Evolutionary conservation across 2,329 filamentous ascomycete species (phyloP).

Genomic region (Ilyonectria destructans): DNA sequence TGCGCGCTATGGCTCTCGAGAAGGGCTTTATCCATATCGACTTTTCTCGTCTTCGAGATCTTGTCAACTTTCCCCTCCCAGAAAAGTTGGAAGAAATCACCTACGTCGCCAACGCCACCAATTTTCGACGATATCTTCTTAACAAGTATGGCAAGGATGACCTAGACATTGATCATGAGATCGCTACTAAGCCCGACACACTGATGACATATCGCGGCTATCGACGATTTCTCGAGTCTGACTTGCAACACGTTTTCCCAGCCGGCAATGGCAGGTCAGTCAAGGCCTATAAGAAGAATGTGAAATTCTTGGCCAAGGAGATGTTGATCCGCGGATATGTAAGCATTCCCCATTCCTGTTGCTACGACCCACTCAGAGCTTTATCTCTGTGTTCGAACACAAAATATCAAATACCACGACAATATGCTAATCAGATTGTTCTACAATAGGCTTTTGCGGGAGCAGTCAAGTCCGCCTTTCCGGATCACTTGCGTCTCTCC

Average conservation of each 20-base stretch:
- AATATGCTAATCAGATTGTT: neutral
- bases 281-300: slow-evolving; percentile 47
- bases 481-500: slow-evolving; percentile 49
- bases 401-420: neutral
- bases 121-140: slow-evolving; percentile 50
- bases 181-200: slow-evolving; percentile 48
- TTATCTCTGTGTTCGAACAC: neutral
- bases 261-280: slow-evolving; percentile 37
- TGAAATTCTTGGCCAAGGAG: slow-evolving; percentile 51
- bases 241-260: slow-evolving; percentile 51
- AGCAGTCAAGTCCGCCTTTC: slow-evolving; percentile 48
- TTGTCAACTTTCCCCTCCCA: slow-evolving; percentile 59
- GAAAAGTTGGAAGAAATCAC: slow-evolving; percentile 61
- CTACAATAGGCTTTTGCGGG: slow-evolving; percentile 48
- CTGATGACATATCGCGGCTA: slow-evolving; percentile 53
- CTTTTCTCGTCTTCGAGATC: slow-evolving; percentile 63
- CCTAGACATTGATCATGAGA: slow-evolving; percentile 50
- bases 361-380: neutral
- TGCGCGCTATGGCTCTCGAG: slow-evolving; percentile 57
- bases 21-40: slow-evolving; percentile 60
- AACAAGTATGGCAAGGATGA: slow-evolving; percentile 46
- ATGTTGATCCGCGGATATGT: slow-evolving; percentile 53
- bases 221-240: slow-evolving; percentile 49
- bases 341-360: slow-evolving; percentile 2
- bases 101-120: slow-evolving; percentile 53